Percentiles rank a stretch among this genome's conserved stretches.
Evolutionary conservation across 345 rosid species (phyloP).

Genomic region (Rubroshorea leprosula): DNA sequence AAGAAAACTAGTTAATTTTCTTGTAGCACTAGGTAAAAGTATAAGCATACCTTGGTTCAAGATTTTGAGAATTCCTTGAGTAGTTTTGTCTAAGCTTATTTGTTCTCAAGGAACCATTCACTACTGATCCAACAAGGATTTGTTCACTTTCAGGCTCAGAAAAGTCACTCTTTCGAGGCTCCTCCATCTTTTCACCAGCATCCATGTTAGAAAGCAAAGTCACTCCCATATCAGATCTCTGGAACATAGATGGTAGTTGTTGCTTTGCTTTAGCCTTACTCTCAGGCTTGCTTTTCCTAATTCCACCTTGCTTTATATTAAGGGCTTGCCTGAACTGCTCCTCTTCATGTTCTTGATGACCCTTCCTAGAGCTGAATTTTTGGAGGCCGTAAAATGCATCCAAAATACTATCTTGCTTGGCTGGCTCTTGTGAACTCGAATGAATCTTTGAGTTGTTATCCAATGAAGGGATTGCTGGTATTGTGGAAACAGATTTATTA

Average conservation of each 20-base stretch:
- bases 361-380: slow-evolving; percentile 46
- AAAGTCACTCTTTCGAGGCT: slow-evolving; percentile 52
- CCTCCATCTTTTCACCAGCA: slow-evolving; percentile 47
- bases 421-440: slow-evolving; percentile 23
- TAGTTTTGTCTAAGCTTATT: slow-evolving; percentile 49
- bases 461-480: slow-evolving; percentile 33
- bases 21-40: background rate
- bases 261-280: slow-evolving; percentile 57
- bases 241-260: slow-evolving; percentile 48
- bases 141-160: slow-evolving; percentile 71
- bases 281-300: slow-evolving; percentile 58
- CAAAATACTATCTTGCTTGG: slow-evolving; percentile 41
- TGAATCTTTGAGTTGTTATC: slow-evolving; percentile 34
- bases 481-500: slow-evolving; percentile 48
- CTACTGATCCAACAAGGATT: slow-evolving; percentile 32
- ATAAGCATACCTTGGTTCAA: slow-evolving; percentile 53
- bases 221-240: slow-evolving; percentile 44
- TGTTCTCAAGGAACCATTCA: slow-evolving; percentile 28
- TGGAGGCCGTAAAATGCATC: slow-evolving; percentile 46
- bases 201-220: slow-evolving; percentile 41
- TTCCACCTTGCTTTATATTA: slow-evolving; percentile 72
- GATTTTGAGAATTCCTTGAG: slow-evolving; percentile 45
- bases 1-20: slow-evolving; percentile 2
- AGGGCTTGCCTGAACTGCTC: slow-evolving; percentile 73
- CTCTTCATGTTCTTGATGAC: slow-evolving; percentile 62